Percentiles rank a stretch among this genome's conserved stretches.
Evolutionary conservation across 73 alveolate species (phyloP).

Genomic region (Loxodes magnus): DNA sequence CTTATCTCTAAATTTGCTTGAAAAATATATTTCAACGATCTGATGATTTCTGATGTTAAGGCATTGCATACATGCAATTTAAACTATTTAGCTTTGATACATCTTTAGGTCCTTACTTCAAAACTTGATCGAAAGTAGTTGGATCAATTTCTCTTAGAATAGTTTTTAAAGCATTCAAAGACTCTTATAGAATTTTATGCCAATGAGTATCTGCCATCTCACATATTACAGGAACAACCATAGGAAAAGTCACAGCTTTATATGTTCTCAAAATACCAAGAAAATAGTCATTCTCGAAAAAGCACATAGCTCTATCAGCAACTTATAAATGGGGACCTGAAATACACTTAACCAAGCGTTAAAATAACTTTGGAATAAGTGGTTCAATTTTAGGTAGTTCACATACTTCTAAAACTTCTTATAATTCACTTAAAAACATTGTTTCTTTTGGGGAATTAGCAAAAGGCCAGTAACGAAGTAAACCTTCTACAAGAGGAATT

Average conservation of each 20-base stretch:
- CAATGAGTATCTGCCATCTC: slow-evolving; percentile 74
- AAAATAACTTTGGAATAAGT: slow-evolving; percentile 36
- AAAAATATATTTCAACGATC: background rate
- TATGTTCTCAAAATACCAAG: slow-evolving; percentile 53
- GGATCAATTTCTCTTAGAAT: slow-evolving; percentile 69
- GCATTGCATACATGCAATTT: background rate
- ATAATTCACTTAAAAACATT: slow-evolving; percentile 14
- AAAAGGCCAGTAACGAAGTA: slow-evolving; percentile 86
- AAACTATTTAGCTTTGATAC: background rate
- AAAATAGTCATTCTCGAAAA: slow-evolving; percentile 65
- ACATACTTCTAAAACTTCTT: background rate
- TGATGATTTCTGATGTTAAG: background rate
- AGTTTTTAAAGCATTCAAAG: slow-evolving; percentile 57
- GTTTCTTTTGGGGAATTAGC: slow-evolving; percentile 91
- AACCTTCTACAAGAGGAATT: slow-evolving; percentile 63
- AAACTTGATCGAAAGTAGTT: slow-evolving; percentile 61
- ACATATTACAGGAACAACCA: slow-evolving; percentile 62
- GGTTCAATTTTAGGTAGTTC: slow-evolving; percentile 8
- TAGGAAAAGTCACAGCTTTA: slow-evolving; percentile 63
- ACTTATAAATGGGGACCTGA: slow-evolving; percentile 66
- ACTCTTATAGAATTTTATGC: slow-evolving; percentile 61
- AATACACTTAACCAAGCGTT: slow-evolving; percentile 56
- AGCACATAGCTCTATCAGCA: slow-evolving; percentile 70
- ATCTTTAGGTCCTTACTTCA: slow-evolving; percentile 16
- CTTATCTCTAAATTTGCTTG: background rate